Conservation (phyloP, 805 yeast genomes). For the Wickerhamiella lipophila region DNA sequence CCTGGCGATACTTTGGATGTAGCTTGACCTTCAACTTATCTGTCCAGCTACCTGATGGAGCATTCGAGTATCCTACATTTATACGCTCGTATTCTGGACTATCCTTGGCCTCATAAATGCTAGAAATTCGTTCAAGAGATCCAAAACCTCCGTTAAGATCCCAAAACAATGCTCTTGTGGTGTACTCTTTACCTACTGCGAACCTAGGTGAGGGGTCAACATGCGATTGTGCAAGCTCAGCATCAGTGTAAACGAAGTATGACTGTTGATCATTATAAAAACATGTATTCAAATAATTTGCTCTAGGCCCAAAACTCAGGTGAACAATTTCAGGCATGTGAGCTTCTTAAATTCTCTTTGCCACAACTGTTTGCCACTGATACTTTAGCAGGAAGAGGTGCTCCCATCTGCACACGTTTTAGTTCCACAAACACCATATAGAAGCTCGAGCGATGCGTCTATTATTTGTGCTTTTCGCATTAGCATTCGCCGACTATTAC, state of each 20-base stretch:
- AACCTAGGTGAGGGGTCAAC: conserved; percentile 39
- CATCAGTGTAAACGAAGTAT: conserved; percentile 40
- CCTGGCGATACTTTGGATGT: conserved; percentile 46
- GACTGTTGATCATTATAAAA: conserved; percentile 70
- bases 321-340: conserved; percentile 64
- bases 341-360: not conserved
- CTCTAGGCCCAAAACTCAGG: conserved; percentile 53
- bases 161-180: conserved; percentile 77
- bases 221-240: conserved; percentile 20
- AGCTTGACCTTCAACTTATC: conserved; percentile 61
- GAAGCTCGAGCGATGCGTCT: conserved; percentile 4
- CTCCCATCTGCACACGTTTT: conserved; percentile 1
- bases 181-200: conserved; percentile 41
- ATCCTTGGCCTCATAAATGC: conserved; percentile 14
- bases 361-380: not conserved
- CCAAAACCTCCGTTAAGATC: conserved; percentile 73
- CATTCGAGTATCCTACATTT: conserved; percentile 10
- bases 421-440: not conserved
- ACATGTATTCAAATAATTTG: conserved; percentile 69
- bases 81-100: not conserved
- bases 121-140: conserved; percentile 18
- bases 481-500: conserved; percentile 32
- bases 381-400: not conserved
- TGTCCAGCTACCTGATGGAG: conserved; percentile 49
- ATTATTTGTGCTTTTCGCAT: conserved; percentile 5